These are phyloP conservation scores for Arachis monticola DNA, from an alignment of 331 rosid genomes.

Conservation along the genomic window DNA sequence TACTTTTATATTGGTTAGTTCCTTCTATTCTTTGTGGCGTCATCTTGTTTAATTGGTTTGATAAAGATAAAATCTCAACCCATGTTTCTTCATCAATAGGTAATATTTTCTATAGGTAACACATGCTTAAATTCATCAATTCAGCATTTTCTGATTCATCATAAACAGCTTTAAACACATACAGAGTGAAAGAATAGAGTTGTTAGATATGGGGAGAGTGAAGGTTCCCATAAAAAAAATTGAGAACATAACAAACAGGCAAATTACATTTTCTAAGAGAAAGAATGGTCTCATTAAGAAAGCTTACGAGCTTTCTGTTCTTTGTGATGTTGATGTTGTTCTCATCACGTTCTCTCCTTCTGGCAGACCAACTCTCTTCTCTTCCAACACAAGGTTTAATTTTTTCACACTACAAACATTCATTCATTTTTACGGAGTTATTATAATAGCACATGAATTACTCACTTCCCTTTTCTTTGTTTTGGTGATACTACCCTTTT, in stretches of 20 bases:
- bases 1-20: background rate
- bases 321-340: slow-evolving; percentile 74
- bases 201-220: slow-evolving; percentile 60
- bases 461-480: no score
- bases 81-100: slow-evolving; percentile 1
- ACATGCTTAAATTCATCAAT: no score
- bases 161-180: no score
- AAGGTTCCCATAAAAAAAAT: slow-evolving; percentile 71
- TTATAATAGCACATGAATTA: no score
- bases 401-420: no score
- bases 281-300: slow-evolving; percentile 70
- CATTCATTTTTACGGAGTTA: no score
- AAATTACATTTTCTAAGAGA: slow-evolving; percentile 74
- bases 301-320: slow-evolving; percentile 79
- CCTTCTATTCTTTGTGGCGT: background rate
- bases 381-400: slow-evolving; percentile 46
- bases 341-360: slow-evolving; percentile 68
- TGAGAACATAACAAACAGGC: slow-evolving; percentile 64
- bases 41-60: slow-evolving; percentile 44
- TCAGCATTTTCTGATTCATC: no score
- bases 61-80: slow-evolving; percentile 39
- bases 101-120: no score
- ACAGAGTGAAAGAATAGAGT: no score
- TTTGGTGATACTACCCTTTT: no score
- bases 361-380: slow-evolving; percentile 57